Base-by-base conservation (phyloP, 345 rosid species). In the Corymbia maculata region DNA sequence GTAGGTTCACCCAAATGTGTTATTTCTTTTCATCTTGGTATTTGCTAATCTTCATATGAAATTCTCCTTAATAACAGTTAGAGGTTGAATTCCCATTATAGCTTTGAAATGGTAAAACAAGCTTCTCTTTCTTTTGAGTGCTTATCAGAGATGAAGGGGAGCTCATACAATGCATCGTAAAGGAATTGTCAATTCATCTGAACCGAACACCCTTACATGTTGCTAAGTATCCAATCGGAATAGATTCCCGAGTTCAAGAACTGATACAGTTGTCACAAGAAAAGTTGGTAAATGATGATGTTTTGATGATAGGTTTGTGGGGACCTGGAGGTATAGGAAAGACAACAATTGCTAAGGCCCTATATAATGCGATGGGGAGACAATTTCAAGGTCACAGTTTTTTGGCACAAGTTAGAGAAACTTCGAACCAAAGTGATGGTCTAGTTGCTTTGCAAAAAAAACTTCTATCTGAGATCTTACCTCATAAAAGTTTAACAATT, bases 401-500 rank as follows among this genome's bases (percentile, higher is more conserved):
- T 61, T 61, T 61, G 70, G 36, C 2, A 0, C 70, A 6, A 61
- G 70, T 61, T 28, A 28, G 32, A 28, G 36, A 61, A 28, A 61
- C 4, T 13, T 61, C 17, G 8, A 13, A 28, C 36, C 36, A 2
- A 57, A 57, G 13, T 8, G 1, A 6, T 3, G 32, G 32, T 3
- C 32, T 28, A 12, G 70, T 64, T n/a, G 1, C 36, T 64, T 64
- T 64, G 9, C 70, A 64, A 64, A 3, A 13, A 6, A 1, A 6
- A 0, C 70, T 64, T 64, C 9, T 64, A 64, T 13, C 10, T 14
- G 10, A 66, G 10, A 66, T 66, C 19, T 1, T 30, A 3, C 4
- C 2, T 13, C 9, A 1, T n/a, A 14, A 22, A 9, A 11, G 1
- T 14, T 13, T n/a, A n/a, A 66, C 42, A 1, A 8, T 66, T 8